phyloP scores from a whole-genome alignment of 73 alveolate genomes.

The Tetrahymena malaccensis region DNA sequence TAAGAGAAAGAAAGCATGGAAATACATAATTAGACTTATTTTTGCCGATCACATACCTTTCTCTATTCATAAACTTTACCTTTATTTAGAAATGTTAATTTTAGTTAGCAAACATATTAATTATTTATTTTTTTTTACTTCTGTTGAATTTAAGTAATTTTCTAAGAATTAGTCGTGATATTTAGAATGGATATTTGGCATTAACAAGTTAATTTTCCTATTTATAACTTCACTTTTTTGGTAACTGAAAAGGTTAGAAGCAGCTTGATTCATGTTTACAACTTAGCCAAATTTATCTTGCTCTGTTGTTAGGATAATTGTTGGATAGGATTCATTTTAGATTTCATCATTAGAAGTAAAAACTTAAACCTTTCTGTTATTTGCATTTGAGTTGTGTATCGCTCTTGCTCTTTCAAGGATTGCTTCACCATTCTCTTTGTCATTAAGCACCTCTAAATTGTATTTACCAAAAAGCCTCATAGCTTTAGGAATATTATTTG shows the following conservation, averaged over 20 bases:
- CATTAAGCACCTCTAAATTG: constrained; percentile 25
- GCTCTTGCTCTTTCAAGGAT: constrained; percentile 31
- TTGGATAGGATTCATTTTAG: constrained; percentile 30
- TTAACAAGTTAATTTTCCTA: constrained; percentile 22
- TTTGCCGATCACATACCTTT: constrained; percentile 14
- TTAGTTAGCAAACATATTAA: not conserved
- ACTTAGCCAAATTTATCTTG: constrained; percentile 30
- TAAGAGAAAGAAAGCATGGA: constrained; percentile 15
- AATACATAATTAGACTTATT: constrained; percentile 23
- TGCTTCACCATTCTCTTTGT: constrained; percentile 36
- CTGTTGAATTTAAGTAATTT: constrained; percentile 14
- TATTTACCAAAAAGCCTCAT: constrained; percentile 44
- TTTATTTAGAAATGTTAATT: not conserved
- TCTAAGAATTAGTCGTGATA: constrained; percentile 21
- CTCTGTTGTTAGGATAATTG: constrained; percentile 17
- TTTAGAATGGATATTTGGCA: constrained; percentile 39
- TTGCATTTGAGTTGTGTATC: constrained; percentile 4
- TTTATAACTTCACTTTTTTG: constrained; percentile 27
- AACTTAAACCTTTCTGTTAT: not conserved
- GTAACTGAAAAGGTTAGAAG: constrained; percentile 28
- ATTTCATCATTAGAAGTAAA: constrained; percentile 17
- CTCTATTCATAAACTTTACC: constrained; percentile 8
- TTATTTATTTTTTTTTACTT: not conserved
- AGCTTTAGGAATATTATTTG: constrained; percentile 28
- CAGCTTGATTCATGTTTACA: constrained; percentile 19